Evolutionary conservation across 257 asterid species (phyloP), one percentile per base, ranked within the genome.

Genomic region (Apocynum venetum): DNA sequence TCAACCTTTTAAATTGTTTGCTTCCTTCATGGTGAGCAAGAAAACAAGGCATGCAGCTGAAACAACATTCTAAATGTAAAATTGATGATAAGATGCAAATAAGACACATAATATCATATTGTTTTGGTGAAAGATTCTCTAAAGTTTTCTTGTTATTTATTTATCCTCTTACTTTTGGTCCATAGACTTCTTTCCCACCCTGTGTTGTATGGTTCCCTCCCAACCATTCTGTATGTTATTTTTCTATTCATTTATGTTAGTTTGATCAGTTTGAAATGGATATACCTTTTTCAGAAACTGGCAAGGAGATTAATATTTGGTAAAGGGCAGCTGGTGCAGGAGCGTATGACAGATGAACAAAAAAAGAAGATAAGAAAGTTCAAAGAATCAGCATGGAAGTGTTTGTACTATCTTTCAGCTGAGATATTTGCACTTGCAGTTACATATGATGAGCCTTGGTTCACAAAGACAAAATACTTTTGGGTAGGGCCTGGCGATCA

Each of bases 361-460:
- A 87, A 83, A 77, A 96, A 91, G 91, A 93, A 89, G 83, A 86
- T 93, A 71, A 63, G 87, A 53, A 96, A 96, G 86, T 96, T 96
- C 93, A 91, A 92, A 86, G 98, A 93, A 82, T 96, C 99, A 40
- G 98, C 98, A 47, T 96, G 99, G 99, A 96, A 93, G 82, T 96
- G 93, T 55, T 80, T 96, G 73, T 96, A 92, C 78, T 96, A 53
- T 85, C 97, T 93, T 80, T 96, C 97, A 13, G 98, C 97, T 9
- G 99, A 96, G 86, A 51, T 89, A 53, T 88, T 90, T 41, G 96
- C 98, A 61, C 88, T 93, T 78, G 82, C 83, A 20, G 97, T 93
- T 80, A 90, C 96, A 74, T 89, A 88, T 84, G 78, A 93, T 48
- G 99, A 96, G 88, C 97, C 98, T 72, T 96, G 98, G 97, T 91